phyloP scores from a whole-genome alignment of 495 filamentous ascomycete species.

The Elaphomyces granulatus region DNA sequence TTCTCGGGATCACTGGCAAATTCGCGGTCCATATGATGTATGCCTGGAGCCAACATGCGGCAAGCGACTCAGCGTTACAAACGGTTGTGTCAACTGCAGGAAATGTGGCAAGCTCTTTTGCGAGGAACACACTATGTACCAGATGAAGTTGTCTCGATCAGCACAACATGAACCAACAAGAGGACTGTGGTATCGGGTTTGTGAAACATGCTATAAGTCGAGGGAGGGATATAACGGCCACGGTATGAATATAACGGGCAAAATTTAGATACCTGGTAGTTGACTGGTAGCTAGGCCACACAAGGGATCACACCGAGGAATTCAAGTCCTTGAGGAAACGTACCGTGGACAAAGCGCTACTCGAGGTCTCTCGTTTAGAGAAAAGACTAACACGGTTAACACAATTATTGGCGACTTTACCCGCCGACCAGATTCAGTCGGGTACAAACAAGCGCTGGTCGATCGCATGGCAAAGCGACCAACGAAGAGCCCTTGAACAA shows the following conservation, averaged over 20 bases:
- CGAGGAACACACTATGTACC: slow-evolving; percentile 98
- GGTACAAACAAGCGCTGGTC: slow-evolving; percentile 40
- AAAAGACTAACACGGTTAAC: slow-evolving; percentile 86
- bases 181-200: slow-evolving; percentile 87
- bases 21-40: slow-evolving; percentile 49
- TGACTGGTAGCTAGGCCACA: too few species aligned
- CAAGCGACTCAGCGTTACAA: slow-evolving; percentile 57
- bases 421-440: slow-evolving; percentile 40
- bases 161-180: slow-evolving; percentile 85
- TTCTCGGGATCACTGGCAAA: slow-evolving; percentile 79
- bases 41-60: slow-evolving; percentile 84
- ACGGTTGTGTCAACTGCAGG: slow-evolving; percentile 80
- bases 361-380: slow-evolving; percentile 81
- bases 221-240: slow-evolving; percentile 92
- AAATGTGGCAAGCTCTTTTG: slow-evolving; percentile 90
- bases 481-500: slow-evolving; percentile 72
- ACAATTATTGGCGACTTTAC: slow-evolving; percentile 58
- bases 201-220: slow-evolving; percentile 96
- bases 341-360: slow-evolving; percentile 63
- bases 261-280: too few species aligned
- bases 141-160: slow-evolving; percentile 90
- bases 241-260: slow-evolving; percentile 36
- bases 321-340: slow-evolving; percentile 58
- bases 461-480: slow-evolving; percentile 43
- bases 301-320: slow-evolving; percentile 50